A percentile compares a stretch with the other conserved stretches of the same genome.
Evolutionary conservation across 169 alveolate species (phyloP).

Genomic region (Plasmodium fragile): DNA sequence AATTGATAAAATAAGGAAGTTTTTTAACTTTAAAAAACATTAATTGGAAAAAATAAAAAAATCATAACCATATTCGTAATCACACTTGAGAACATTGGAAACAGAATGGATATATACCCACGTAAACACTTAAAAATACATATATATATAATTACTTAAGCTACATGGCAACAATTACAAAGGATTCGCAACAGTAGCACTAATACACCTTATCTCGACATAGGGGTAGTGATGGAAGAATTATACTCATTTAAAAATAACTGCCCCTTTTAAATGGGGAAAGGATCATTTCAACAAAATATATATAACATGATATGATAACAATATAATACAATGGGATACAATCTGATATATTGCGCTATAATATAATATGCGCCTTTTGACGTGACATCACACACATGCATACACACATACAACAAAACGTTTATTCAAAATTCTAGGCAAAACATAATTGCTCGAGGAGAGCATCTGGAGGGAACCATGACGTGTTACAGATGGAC

Average conservation of each 20-base stretch:
- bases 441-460: slow-evolving; percentile 5
- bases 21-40: not conserved
- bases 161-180: not conserved
- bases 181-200: slow-evolving; percentile 7
- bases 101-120: not conserved
- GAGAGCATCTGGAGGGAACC: not conserved
- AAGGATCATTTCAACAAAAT: not conserved
- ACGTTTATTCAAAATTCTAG: not conserved
- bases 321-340: not conserved
- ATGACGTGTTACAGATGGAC: not conserved
- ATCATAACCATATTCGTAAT: slow-evolving; percentile 11
- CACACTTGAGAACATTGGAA: slow-evolving; percentile 23
- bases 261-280: not conserved
- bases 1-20: not conserved
- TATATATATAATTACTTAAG: not conserved
- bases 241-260: not conserved
- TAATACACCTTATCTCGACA: not conserved
- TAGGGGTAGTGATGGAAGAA: not conserved
- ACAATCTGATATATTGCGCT: not conserved
- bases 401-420: not conserved
- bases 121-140: not conserved
- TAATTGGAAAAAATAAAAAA: slow-evolving; percentile 12
- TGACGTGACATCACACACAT: slow-evolving; percentile 8
- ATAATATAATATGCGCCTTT: not conserved
- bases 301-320: not conserved